phyloP scores from a whole-genome alignment of 352 stramenopile genomes.

The Globisporangium spinosum region DNA sequence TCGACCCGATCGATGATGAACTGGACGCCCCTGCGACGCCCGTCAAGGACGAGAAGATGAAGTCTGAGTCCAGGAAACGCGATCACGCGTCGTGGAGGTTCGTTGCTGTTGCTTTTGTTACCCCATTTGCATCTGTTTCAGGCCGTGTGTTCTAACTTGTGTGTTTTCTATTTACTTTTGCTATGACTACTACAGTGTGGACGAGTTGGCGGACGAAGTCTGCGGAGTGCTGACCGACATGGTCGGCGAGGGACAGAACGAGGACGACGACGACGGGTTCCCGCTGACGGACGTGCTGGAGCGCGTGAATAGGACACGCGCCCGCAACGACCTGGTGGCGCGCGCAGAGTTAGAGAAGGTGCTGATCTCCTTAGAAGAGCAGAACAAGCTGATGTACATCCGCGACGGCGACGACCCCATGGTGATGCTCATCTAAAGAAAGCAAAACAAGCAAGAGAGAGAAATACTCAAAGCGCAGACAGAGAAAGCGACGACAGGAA shows the following conservation, averaged over 20 bases:
- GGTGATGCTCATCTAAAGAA: conserved; percentile 82
- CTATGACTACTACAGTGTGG: conserved; percentile 34
- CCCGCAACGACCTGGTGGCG: conserved; percentile 29
- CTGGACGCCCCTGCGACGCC: conserved; percentile 18
- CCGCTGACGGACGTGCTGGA: conserved; percentile 53
- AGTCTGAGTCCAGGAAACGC: conserved; percentile 50
- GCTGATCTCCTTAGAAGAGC: conserved; percentile 69
- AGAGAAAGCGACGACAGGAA: background rate
- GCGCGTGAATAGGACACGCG: conserved; percentile 46
- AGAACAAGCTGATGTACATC: conserved; percentile 91
- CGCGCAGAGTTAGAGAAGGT: conserved; percentile 63
- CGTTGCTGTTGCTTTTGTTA: conserved; percentile 13
- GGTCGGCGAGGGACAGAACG: conserved; percentile 20
- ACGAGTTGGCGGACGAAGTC: conserved; percentile 64
- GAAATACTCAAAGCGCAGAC: conserved; percentile 2
- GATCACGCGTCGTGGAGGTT: conserved; percentile 62
- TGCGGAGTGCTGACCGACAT: conserved; percentile 56
- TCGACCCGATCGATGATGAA: conserved; percentile 20
- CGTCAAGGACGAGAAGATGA: conserved; percentile 22
- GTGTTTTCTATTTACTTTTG: conserved; percentile 1
- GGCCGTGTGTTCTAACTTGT: background rate
- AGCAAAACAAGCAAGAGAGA: background rate
- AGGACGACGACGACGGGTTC: conserved; percentile 70
- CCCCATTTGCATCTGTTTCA: background rate
- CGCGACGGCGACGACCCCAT: conserved; percentile 73